These are phyloP conservation scores for Begonia masoniana DNA, from an alignment of 306 rosid species.

Conservation along the genomic window DNA sequence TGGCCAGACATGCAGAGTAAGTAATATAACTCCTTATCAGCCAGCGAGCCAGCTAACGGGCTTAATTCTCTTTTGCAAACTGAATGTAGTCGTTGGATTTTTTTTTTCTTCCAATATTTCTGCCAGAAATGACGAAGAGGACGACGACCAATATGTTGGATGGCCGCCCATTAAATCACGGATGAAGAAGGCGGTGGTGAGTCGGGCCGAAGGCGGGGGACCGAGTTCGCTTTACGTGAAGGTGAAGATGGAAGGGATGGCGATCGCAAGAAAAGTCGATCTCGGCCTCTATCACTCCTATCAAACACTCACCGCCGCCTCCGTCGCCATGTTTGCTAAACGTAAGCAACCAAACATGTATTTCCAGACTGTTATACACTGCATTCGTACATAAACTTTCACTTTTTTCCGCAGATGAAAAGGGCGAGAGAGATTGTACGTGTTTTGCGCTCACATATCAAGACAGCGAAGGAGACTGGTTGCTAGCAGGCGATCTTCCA, in stretches of 20 bases:
- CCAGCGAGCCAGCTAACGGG: too few species aligned
- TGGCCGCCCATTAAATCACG: conserved; percentile 91
- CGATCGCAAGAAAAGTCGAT: conserved; percentile 51
- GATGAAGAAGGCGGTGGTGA: conserved; percentile 36
- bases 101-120: not conserved
- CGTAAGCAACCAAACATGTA: conserved; percentile 10
- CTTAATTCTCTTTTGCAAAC: too few species aligned
- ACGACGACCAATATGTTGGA: conserved; percentile 29
- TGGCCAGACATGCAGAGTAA: not conserved
- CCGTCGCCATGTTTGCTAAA: conserved; percentile 43
- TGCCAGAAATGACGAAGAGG: conserved; percentile 23
- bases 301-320: conserved; percentile 30
- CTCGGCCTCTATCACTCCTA: conserved; percentile 36
- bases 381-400: not conserved
- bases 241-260: conserved; percentile 78
- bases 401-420: conserved; percentile 11
- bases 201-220: conserved; percentile 14
- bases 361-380: not conserved
- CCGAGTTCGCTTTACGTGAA: conserved; percentile 34
- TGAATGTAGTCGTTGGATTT: not conserved
- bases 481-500: conserved; percentile 49
- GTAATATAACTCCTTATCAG: not conserved
- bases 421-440: conserved; percentile 11
- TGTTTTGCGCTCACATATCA: conserved; percentile 37
- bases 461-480: conserved; percentile 59